Conservation (phyloP, 495 filamentous ascomycete species). For the Podospora pseudoanserina region DNA sequence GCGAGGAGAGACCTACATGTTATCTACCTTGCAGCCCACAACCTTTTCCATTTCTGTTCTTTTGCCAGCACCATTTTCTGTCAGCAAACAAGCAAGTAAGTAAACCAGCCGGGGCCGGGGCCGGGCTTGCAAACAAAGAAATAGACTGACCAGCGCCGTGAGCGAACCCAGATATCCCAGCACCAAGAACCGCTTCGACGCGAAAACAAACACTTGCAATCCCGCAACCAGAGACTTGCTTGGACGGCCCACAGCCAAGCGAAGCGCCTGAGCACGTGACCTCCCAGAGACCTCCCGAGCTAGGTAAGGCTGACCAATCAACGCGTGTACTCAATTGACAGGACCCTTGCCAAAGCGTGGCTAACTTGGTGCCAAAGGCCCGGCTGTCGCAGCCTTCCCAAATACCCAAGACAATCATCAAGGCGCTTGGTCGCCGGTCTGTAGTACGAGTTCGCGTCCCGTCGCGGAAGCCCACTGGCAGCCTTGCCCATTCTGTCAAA, state of each 20-base stretch:
- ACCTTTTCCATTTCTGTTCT: background rate
- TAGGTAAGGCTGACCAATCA: slow-evolving; percentile 5
- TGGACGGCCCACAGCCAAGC: background rate
- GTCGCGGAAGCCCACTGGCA: background rate
- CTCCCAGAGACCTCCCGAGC: background rate
- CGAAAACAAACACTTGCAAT: background rate
- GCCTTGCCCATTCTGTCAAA: background rate
- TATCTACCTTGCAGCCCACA: background rate
- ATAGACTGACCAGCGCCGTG: background rate
- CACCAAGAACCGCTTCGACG: background rate
- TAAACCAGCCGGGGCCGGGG: background rate
- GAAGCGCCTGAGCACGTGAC: background rate
- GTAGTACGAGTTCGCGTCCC: background rate
- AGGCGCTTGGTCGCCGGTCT: background rate
- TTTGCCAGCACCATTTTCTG: background rate
- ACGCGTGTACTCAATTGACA: background rate
- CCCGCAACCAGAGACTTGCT: background rate
- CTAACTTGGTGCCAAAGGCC: background rate
- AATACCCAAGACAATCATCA: background rate
- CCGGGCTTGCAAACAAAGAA: background rate
- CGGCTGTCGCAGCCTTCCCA: slow-evolving; percentile 5
- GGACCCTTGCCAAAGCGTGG: slow-evolving; percentile 2
- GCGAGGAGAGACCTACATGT: background rate
- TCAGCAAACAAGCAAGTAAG: background rate
- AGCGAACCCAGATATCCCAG: background rate